Evolutionary conservation across 1,139 yeast species (phyloP).

Genomic region (Meyerozyma smithsonii): DNA sequence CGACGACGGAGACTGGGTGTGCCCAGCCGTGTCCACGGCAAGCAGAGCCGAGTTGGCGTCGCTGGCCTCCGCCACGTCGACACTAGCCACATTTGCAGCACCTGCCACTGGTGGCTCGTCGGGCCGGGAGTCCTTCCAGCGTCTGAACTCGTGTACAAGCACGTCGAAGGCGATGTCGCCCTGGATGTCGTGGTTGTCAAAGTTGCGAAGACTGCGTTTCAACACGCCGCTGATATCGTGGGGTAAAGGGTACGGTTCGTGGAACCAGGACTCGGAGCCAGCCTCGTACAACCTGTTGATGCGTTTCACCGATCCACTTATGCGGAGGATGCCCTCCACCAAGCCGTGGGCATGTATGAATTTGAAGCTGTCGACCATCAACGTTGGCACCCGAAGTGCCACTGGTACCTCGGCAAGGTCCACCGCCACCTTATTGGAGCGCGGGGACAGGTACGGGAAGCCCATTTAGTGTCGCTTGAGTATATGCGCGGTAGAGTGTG

Average conservation of each 20-base stretch:
- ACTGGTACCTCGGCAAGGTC: slow-evolving; percentile 1
- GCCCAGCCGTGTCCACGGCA: too few relatives aligned
- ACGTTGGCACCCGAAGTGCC: slow-evolving; percentile 12
- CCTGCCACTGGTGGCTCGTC: neutral
- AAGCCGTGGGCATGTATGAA: slow-evolving; percentile 15
- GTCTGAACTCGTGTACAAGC: neutral
- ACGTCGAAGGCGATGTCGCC: neutral
- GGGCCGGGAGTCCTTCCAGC: neutral
- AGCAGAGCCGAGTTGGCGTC: too few relatives aligned
- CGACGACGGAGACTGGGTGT: too few relatives aligned
- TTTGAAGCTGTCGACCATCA: slow-evolving; percentile 17
- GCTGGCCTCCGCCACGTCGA: too few relatives aligned
- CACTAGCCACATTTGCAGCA: neutral
- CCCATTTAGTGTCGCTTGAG: too few relatives aligned
- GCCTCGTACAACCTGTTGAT: slow-evolving; percentile 9
- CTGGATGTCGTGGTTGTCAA: neutral
- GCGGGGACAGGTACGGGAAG: neutral
- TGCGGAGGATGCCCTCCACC: slow-evolving; percentile 25
- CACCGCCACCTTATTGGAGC: neutral
- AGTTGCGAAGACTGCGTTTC: slow-evolving; percentile 1
- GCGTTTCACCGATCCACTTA: slow-evolving; percentile 24
- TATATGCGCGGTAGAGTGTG: too few relatives aligned
- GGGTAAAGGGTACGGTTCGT: neutral
- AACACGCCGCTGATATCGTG: slow-evolving; percentile 1
- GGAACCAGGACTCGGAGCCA: neutral